Conservation (phyloP, 2,329 filamentous ascomycete genomes). For the Alternaria tenuissima region DNA sequence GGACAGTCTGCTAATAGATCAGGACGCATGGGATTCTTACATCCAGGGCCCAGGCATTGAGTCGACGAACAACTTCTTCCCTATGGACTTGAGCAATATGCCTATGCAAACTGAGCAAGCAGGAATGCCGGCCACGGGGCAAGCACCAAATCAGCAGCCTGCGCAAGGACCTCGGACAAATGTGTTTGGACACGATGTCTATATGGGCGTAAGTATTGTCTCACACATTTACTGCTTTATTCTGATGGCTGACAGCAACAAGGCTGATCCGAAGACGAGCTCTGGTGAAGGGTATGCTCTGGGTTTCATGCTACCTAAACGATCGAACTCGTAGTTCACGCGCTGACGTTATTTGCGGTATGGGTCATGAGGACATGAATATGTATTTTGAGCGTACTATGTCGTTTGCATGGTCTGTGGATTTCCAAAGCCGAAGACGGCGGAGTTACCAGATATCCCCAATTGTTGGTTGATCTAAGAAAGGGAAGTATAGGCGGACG, state of each 20-base stretch:
- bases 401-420: neutral
- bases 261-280: conserved; percentile 40
- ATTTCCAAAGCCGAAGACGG: conserved; percentile 3
- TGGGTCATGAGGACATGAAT: conserved; percentile 1
- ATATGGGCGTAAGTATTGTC: conserved; percentile 50
- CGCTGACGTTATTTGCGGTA: neutral
- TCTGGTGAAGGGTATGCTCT: conserved; percentile 37
- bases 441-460: conserved; percentile 3
- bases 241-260: conserved; percentile 16
- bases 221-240: conserved; percentile 4
- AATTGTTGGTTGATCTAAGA: conserved; percentile 14
- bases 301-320: conserved; percentile 43
- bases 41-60: conserved; percentile 66
- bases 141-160: conserved; percentile 18
- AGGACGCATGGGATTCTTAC: conserved; percentile 73
- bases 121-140: conserved; percentile 29
- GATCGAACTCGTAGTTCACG: conserved; percentile 2
- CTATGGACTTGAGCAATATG: conserved; percentile 52
- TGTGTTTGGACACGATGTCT: conserved; percentile 46
- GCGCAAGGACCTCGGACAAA: conserved; percentile 34
- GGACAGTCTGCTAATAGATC: conserved; percentile 15
- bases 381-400: neutral
- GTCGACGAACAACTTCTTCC: conserved; percentile 53
- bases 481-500: conserved; percentile 12
- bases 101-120: conserved; percentile 42